Evolutionary conservation across 805 yeast genomes (phyloP).

Genomic region (Saccharomycopsis malanga): DNA sequence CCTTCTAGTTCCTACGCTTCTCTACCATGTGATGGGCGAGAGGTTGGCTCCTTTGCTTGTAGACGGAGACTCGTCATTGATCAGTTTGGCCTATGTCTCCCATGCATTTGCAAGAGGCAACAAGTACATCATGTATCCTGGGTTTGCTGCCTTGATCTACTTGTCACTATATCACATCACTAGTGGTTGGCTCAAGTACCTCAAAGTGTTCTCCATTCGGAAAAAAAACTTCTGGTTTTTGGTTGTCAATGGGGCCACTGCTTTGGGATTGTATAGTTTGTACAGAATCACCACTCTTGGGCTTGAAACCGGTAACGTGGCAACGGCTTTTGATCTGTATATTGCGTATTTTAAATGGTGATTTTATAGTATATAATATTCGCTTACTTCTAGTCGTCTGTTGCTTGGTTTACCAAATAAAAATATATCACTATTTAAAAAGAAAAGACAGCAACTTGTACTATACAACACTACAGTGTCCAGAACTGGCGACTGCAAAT

Average conservation of each 20-base stretch:
- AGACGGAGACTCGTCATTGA: conserved; percentile 58
- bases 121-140: conserved; percentile 27
- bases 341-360: background rate
- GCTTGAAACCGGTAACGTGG: conserved; percentile 11
- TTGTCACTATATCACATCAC: conserved; percentile 45
- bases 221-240: conserved; percentile 41
- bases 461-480: too few species aligned
- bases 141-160: conserved; percentile 32
- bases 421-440: too few species aligned
- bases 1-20: conserved; percentile 37
- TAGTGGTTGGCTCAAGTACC: conserved; percentile 45
- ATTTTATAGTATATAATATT: background rate
- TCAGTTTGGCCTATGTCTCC: conserved; percentile 46
- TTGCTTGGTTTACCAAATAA: too few species aligned
- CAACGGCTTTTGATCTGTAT: conserved; percentile 9
- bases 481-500: too few species aligned
- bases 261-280: conserved; percentile 35
- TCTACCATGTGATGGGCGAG: conserved; percentile 41
- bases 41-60: conserved; percentile 44
- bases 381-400: too few species aligned
- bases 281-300: conserved; percentile 16
- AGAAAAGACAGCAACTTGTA: too few species aligned
- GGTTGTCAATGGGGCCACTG: conserved; percentile 32
- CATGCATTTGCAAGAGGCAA: conserved; percentile 30
- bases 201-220: conserved; percentile 32